Base-by-base conservation (phyloP, 331 rosid species). In the Spiraea crenata region DNA sequence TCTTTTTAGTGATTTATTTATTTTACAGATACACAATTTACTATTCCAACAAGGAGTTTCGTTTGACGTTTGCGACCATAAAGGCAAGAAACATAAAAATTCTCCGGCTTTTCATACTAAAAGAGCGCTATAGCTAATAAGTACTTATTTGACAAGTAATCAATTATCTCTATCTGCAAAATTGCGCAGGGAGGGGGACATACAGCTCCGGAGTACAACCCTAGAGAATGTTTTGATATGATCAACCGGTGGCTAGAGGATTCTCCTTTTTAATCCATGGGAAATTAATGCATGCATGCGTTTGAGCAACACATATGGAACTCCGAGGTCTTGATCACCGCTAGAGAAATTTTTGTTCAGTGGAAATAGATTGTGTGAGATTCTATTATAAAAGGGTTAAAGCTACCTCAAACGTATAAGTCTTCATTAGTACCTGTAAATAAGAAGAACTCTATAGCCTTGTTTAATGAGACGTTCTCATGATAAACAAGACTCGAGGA, bases 171-270 rank as follows among this genome's bases (percentile, higher is more conserved):
- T 12, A 1, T 25, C 31, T 20, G 72, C 17, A 67, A 15, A 67
- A 15, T 16, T 50, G 6, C 49, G 72, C 41, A 37, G 72, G 60
- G 38, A 67, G 59, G 60, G 10, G 72, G 60, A 9, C 72, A 50
- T 37, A 67, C 72, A 67, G 72, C 72, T 20, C 69, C 69, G 45
- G 69, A 64, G 37, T 64, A 64, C 69, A 64, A 64, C 45, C 55
- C 69, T 3, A 37, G 38, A 37, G 60, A 50, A 39, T 67, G 72
- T 38, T 67, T 49, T 38, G 72, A 67, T 67, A 67, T 67, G 72
- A 35, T 67, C 60, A 37, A 25, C 17, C 37, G 72, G 60, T 67
- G 72, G 72, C 47, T 67, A n/a, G 72, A 46, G 17, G 37, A 50
- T 67, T 65, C 48, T 7, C n/a, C 61, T 57, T 58, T 77, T 17